Percentiles rank a stretch among this genome's conserved stretches.
Conservation (phyloP, 169 alveolate species). For the Perkinsus marinus region DNA sequence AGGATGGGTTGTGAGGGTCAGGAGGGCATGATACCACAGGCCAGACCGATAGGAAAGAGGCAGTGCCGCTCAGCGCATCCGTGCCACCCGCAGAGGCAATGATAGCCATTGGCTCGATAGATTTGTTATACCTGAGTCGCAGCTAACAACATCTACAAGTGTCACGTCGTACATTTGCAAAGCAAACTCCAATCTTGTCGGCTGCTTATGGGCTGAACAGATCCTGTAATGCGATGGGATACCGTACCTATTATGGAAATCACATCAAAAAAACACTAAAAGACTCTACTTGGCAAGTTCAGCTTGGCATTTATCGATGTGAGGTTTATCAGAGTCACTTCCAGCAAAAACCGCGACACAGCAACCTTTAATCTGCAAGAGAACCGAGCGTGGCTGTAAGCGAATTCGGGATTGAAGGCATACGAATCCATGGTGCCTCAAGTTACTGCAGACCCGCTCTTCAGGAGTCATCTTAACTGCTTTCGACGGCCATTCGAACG, state of each 20-base stretch:
- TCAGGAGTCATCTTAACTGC: too few relatives aligned
- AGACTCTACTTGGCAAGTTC: too few relatives aligned
- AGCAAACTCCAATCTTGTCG: not conserved
- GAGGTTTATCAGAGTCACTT: conserved; percentile 4
- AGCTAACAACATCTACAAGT: not conserved
- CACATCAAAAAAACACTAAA: too few relatives aligned
- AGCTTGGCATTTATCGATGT: not conserved
- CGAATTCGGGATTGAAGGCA: too few relatives aligned
- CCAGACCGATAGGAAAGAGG: not conserved
- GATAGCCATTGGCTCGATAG: not conserved
- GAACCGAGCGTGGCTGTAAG: too few relatives aligned
- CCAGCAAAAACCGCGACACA: conserved; percentile 8
- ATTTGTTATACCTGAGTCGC: not conserved
- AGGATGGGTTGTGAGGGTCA: conserved; percentile 5
- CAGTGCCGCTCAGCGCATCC: conserved; percentile 13
- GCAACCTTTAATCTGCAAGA: not conserved
- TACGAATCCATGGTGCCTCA: too few relatives aligned
- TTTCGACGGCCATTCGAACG: too few relatives aligned
- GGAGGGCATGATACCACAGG: conserved; percentile 20
- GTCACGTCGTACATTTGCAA: not conserved
- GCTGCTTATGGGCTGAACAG: conserved; percentile 18
- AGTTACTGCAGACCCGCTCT: too few relatives aligned
- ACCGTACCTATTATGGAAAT: not conserved
- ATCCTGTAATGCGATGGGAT: not conserved
- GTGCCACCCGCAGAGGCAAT: conserved; percentile 20